Conservation (phyloP, 2,329 filamentous ascomycete species). For the Fusarium redolens region DNA sequence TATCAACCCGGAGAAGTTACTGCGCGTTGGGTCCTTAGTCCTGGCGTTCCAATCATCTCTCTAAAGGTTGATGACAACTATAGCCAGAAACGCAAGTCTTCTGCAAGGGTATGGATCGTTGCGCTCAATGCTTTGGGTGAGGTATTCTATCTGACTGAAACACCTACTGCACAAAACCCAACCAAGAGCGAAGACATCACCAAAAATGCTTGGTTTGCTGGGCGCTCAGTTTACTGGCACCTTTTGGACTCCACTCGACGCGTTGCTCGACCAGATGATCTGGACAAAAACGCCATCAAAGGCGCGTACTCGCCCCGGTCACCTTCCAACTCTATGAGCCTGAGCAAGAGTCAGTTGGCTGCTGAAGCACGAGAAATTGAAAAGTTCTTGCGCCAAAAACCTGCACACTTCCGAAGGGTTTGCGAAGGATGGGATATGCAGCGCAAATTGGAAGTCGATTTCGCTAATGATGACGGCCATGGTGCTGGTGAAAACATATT, state of each 20-base stretch:
- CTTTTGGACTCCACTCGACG: constrained; percentile 83
- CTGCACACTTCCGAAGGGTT: constrained; percentile 79
- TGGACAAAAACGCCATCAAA: constrained; percentile 73
- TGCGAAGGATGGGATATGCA: constrained; percentile 95
- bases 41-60: constrained; percentile 89
- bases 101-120: constrained; percentile 86
- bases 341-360: constrained; percentile 75
- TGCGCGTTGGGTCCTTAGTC: constrained; percentile 89
- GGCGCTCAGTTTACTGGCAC: constrained; percentile 83
- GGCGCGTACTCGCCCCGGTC: constrained; percentile 85
- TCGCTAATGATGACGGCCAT: constrained; percentile 81
- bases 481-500: constrained; percentile 82
- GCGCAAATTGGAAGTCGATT: constrained; percentile 86
- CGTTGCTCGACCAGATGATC: constrained; percentile 76
- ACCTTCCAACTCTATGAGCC: constrained; percentile 77
- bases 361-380: constrained; percentile 88
- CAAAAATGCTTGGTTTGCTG: constrained; percentile 81
- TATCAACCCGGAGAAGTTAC: constrained; percentile 82
- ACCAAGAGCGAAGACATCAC: constrained; percentile 66
- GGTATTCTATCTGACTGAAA: constrained; percentile 83
- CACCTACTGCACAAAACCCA: constrained; percentile 68
- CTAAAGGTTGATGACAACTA: constrained; percentile 88
- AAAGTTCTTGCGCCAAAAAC: constrained; percentile 76
- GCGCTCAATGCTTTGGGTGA: constrained; percentile 95
- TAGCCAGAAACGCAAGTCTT: constrained; percentile 74